Base-by-base conservation (phyloP, 805 yeast genomes). In the Wickerhamiella lipophila region DNA sequence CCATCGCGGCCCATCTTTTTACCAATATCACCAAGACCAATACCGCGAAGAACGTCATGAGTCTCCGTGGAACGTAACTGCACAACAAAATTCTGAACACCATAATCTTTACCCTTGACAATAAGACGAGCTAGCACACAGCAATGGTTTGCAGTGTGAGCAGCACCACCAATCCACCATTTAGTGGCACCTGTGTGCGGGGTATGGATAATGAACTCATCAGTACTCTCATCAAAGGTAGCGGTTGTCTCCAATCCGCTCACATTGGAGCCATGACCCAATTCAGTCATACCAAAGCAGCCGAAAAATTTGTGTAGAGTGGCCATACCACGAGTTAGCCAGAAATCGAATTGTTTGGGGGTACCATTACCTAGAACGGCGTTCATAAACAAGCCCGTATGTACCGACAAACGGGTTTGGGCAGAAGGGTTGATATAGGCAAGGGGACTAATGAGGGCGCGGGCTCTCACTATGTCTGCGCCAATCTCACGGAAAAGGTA, bases 101-200 rank as follows among this genome's bases (percentile, higher is more conserved):
- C 95, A 62, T 83, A 78, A 64, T 85, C 95, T 60, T 79, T 75
- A 9, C 81, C 85, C 34, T 78, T 69, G 18, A 83, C 85, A 45
- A 81, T 74, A 52, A 85, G 69, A 53, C 95, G 72, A 6, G 94
- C 94, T 63, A 78, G 84, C 23, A 76, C 80, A 16, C 77, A 76
- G 22, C 83, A 70, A 66, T 84, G 94, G 35, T 85, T 83, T 3
- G 94, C 81, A 13, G 89, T 78, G 63, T 83, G 88, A 9, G 94
- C 94, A 29, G 95, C 95, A 57, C 95, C 95, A 44, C 95, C 95
- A 57, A 85, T 85, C 95, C 95, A 85, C 94, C 95, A 85, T 63
- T 85, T 85, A 16, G 95, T 84, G 36, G 95, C 95, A 25, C 88
- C 83, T 49, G 83, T 65, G 61, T 83, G 83, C 0, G 95, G 95